A percentile compares a stretch with the other conserved stretches of the same genome.
Evolutionary conservation across 495 filamentous ascomycete genomes (phyloP).

Genomic region (Penicillium antarcticum): DNA sequence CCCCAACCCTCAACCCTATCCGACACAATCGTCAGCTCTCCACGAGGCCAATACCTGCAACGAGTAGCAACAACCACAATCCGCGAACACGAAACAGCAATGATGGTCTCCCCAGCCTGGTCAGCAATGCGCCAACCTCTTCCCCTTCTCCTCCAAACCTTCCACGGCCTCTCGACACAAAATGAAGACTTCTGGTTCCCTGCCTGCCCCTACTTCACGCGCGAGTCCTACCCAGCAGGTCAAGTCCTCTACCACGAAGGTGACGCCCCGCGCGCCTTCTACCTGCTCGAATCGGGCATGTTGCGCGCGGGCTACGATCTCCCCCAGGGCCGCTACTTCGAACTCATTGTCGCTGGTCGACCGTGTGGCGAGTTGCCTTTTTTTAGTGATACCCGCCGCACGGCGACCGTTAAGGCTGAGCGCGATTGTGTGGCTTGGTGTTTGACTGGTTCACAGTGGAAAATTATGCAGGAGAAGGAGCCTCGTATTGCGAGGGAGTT

Average conservation of each 20-base stretch:
- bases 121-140: conserved; percentile 82
- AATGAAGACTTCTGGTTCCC: conserved; percentile 95
- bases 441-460: conserved; percentile 68
- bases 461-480: conserved; percentile 61
- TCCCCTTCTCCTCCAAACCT: conserved; percentile 86
- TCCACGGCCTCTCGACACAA: conserved; percentile 71
- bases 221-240: conserved; percentile 61
- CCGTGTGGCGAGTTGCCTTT: conserved; percentile 96
- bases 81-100: conserved; percentile 54
- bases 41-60: conserved; percentile 72
- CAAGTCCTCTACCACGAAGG: conserved; percentile 73
- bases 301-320: conserved; percentile 84
- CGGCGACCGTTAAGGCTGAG: conserved; percentile 80
- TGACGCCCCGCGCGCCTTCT: conserved; percentile 73
- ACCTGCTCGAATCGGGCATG: conserved; percentile 86
- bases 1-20: conserved; percentile 12
- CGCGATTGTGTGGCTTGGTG: conserved; percentile 80
- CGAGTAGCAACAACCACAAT: conserved; percentile 73
- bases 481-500: conserved; percentile 79
- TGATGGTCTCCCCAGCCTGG: conserved; percentile 57
- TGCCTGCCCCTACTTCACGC: conserved; percentile 66
- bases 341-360: conserved; percentile 90
- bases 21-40: conserved; percentile 66
- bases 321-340: conserved; percentile 82
- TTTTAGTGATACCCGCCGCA: conserved; percentile 84